Evolutionary conservation across 1,284 basidiomycete species (phyloP).

Genomic region (Hortiboletus rubellus): DNA sequence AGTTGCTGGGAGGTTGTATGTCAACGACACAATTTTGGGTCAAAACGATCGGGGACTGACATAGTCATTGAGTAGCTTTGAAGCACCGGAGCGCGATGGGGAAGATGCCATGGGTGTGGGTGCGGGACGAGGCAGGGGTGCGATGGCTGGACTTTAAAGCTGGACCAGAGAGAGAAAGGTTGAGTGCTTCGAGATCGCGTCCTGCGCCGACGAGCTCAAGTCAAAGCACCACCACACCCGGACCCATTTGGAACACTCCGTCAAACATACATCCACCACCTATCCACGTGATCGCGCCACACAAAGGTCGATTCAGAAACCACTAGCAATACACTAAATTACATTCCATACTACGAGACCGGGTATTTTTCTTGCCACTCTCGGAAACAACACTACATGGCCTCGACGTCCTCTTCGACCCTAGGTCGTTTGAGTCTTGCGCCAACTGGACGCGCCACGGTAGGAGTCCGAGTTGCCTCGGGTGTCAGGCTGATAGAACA

Average conservation of each 20-base stretch:
- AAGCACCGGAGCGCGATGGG: slow-evolving; percentile 41
- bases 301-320: slow-evolving; percentile 6
- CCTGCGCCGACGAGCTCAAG: slow-evolving; percentile 39
- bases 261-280: slow-evolving; percentile 5
- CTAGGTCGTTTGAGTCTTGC: background rate
- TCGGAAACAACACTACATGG: background rate
- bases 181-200: slow-evolving; percentile 35
- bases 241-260: slow-evolving; percentile 35
- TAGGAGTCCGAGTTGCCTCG: background rate
- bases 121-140: background rate
- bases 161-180: slow-evolving; percentile 7
- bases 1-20: slow-evolving; percentile 66
- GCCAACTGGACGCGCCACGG: background rate
- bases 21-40: slow-evolving; percentile 10
- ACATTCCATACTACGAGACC: background rate
- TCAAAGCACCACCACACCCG: slow-evolving; percentile 21
- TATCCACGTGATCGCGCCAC: slow-evolving; percentile 24
- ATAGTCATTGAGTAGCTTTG: slow-evolving; percentile 61
- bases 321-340: background rate
- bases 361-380: background rate
- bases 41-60: slow-evolving; percentile 37
- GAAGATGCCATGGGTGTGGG: slow-evolving; percentile 42
- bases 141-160: slow-evolving; percentile 10
- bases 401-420: background rate
- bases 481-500: background rate